Conservation (phyloP, 2,329 filamentous ascomycete species). For the Trichoderma breve region DNA sequence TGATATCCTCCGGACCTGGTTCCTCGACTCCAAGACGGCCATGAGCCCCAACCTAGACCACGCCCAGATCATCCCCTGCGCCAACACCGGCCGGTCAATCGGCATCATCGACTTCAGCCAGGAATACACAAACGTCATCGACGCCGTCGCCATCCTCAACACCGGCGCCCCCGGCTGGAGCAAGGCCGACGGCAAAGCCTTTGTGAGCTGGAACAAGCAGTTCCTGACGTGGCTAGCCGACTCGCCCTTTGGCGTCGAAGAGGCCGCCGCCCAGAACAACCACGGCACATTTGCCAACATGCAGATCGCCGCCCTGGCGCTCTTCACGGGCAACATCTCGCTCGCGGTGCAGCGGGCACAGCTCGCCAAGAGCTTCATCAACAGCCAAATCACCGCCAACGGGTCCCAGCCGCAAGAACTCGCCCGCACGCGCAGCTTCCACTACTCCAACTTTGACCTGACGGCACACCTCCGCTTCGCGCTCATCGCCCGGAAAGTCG, state of each 20-base stretch:
- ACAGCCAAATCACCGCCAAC: constrained; percentile 25
- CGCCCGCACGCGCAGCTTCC: constrained; percentile 29
- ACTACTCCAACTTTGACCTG: constrained; percentile 31
- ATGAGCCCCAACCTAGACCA: constrained; percentile 32
- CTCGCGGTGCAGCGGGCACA: constrained; percentile 7
- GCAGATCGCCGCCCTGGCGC: constrained; percentile 28
- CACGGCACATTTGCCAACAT: constrained; percentile 30
- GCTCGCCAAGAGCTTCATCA: constrained; percentile 20
- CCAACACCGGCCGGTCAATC: constrained; percentile 24
- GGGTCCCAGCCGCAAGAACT: constrained; percentile 30
- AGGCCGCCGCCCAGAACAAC: constrained; percentile 26
- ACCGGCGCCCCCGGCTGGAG: constrained; percentile 26
- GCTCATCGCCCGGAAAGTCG: constrained; percentile 25
- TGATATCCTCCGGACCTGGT: constrained; percentile 29
- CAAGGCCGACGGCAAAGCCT: constrained; percentile 19
- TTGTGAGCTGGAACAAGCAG: constrained; percentile 26
- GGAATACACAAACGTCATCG: constrained; percentile 29
- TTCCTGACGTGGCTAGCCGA: constrained; percentile 28
- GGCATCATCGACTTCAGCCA: constrained; percentile 30
- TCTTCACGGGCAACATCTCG: constrained; percentile 27
- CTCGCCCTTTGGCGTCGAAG: constrained; percentile 26
- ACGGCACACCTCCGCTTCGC: constrained; percentile 23
- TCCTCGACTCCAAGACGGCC: constrained; percentile 25
- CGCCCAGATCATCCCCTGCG: constrained; percentile 26
- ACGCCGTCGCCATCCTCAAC: constrained; percentile 26